Evolutionary conservation across 2,329 filamentous ascomycete genomes (phyloP).

Genomic region (Nemania diffusa): DNA sequence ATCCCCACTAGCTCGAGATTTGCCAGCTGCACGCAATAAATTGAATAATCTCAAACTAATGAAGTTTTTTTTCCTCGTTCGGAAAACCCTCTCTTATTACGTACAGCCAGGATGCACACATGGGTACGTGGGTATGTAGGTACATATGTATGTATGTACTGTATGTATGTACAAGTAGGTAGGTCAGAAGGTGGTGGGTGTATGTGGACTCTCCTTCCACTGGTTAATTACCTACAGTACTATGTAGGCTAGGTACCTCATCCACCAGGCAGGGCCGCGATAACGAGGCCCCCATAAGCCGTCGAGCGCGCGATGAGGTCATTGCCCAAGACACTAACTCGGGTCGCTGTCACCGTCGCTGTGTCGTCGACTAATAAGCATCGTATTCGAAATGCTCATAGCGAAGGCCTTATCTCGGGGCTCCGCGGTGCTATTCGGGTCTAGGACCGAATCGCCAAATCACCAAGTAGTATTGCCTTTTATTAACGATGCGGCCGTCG

Average conservation of each 20-base stretch:
- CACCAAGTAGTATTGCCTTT: constrained; percentile 20
- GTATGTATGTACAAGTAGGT: too few species aligned
- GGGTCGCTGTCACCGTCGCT: constrained; percentile 21
- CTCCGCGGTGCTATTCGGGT: constrained; percentile 26
- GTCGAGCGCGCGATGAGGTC: constrained; percentile 34
- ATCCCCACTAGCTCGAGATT: constrained; percentile 28
- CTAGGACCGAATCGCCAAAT: constrained; percentile 27
- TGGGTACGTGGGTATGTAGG: neutral
- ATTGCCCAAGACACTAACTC: constrained; percentile 26
- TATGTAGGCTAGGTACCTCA: too few species aligned
- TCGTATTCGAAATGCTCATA: constrained; percentile 11
- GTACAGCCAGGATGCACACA: constrained; percentile 13
- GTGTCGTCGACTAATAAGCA: constrained; percentile 10
- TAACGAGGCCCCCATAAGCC: constrained; percentile 15
- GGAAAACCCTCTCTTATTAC: constrained; percentile 1
- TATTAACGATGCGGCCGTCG: constrained; percentile 18
- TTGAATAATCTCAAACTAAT: constrained; percentile 32
- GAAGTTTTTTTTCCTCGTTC: neutral
- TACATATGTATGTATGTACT: neutral
- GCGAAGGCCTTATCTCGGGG: constrained; percentile 27
- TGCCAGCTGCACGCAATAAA: constrained; percentile 34
- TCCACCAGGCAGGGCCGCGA: neutral
- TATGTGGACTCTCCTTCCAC: constrained; percentile 1
- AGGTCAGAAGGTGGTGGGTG: neutral
- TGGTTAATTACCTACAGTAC: constrained; percentile 5